Percentiles rank a stretch among this genome's conserved stretches.
Conservation (phyloP, 495 filamentous ascomycete species). For the Daldinia concentrica region DNA sequence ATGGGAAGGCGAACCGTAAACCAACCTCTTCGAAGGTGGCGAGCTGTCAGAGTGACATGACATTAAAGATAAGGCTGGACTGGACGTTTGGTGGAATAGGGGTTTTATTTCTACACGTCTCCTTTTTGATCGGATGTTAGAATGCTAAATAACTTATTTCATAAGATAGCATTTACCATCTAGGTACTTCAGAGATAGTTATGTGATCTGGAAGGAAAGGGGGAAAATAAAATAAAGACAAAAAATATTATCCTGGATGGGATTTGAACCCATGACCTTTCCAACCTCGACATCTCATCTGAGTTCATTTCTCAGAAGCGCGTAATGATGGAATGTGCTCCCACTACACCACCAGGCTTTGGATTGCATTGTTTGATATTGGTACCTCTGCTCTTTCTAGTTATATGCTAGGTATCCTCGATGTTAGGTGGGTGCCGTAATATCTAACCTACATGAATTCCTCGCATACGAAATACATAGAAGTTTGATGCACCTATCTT, state of each 20-base stretch:
- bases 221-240: not conserved
- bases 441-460: not conserved
- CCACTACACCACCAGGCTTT: not conserved
- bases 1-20: not conserved
- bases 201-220: not conserved
- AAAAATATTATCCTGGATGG: not conserved
- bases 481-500: too few relatives aligned
- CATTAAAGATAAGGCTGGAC: not conserved
- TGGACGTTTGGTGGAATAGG: not conserved
- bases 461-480: too few relatives aligned
- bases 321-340: constrained; percentile 1
- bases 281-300: constrained; percentile 1
- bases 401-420: not conserved
- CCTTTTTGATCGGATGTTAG: not conserved
- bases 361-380: not conserved
- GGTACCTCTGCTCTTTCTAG: not conserved
- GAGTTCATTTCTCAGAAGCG: not conserved
- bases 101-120: not conserved
- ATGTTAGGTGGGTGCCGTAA: not conserved
- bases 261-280: not conserved
- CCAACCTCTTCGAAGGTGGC: not conserved
- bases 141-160: not conserved
- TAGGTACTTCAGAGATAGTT: too few relatives aligned
- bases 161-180: not conserved
- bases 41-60: not conserved